A percentile compares a stretch with the other conserved stretches of the same genome.
phyloP scores from a whole-genome alignment of 2,329 filamentous ascomycete genomes.

The Pseudogymnoascus sp. region DNA sequence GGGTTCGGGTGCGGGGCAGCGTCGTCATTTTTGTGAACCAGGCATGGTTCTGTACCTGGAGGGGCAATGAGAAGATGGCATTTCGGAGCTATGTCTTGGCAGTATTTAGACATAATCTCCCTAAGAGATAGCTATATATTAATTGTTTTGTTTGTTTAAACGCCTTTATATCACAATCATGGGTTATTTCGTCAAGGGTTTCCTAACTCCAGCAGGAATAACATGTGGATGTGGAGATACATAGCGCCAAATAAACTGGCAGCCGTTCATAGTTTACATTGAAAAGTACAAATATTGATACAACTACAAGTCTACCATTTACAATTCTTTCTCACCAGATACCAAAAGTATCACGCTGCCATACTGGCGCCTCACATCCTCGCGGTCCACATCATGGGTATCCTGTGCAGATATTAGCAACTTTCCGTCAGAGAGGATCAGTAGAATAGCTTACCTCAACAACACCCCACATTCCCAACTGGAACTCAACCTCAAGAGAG shows the following conservation, averaged over 20 bases:
- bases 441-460: conserved; percentile 51
- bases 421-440: neutral
- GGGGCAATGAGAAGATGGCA: neutral
- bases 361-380: conserved; percentile 79
- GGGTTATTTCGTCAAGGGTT: neutral
- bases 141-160: neutral
- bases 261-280: neutral
- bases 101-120: neutral
- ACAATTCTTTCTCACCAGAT: conserved; percentile 39
- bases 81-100: neutral
- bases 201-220: neutral
- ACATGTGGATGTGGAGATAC: neutral
- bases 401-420: conserved; percentile 38
- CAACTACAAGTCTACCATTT: neutral
- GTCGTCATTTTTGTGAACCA: neutral
- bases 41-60: neutral
- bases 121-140: neutral
- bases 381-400: conserved; percentile 91
- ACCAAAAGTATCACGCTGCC: conserved; percentile 81
- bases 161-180: neutral
- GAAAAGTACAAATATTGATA: conserved; percentile 3
- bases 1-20: conserved; percentile 1
- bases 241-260: neutral
- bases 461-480: conserved; percentile 87
- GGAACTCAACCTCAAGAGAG: conserved; percentile 82